phyloP scores from a whole-genome alignment of 371 early-diverging fungal species.

The Saksenaea oblongispora region DNA sequence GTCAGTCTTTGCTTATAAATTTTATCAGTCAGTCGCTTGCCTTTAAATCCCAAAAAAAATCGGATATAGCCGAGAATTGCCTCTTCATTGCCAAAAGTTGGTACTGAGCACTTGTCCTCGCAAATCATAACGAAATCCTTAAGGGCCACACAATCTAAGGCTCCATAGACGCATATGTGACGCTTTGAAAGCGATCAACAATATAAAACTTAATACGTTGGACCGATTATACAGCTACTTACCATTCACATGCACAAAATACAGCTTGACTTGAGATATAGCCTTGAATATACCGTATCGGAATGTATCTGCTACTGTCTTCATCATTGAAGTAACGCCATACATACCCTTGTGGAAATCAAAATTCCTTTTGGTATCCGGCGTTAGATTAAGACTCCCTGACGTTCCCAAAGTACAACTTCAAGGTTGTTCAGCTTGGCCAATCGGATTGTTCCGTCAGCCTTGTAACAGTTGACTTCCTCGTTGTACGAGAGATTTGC shows the following conservation, averaged over 20 bases:
- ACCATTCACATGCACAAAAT: neutral
- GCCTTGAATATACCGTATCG: neutral
- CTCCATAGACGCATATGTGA: too few species aligned
- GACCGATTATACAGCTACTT: too few species aligned
- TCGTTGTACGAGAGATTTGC: neutral
- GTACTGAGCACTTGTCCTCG: too few species aligned
- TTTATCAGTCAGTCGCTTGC: too few species aligned
- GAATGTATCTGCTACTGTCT: neutral
- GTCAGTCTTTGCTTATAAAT: too few species aligned
- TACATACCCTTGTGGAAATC: conserved; percentile 7
- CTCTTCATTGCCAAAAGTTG: too few species aligned
- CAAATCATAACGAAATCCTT: too few species aligned
- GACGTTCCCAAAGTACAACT: neutral
- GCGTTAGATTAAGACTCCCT: neutral
- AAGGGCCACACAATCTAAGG: too few species aligned
- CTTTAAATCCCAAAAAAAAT: too few species aligned
- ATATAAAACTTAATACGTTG: too few species aligned
- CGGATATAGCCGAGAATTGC: too few species aligned
- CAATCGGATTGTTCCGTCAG: neutral
- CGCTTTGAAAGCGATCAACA: too few species aligned
- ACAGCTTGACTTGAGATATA: neutral
- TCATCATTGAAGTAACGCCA: neutral
- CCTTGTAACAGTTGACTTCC: neutral
- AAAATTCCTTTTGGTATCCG: neutral
- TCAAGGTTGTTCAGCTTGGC: neutral